Base-by-base conservation (phyloP, 805 yeast species). In the Kazachstania viticola region DNA sequence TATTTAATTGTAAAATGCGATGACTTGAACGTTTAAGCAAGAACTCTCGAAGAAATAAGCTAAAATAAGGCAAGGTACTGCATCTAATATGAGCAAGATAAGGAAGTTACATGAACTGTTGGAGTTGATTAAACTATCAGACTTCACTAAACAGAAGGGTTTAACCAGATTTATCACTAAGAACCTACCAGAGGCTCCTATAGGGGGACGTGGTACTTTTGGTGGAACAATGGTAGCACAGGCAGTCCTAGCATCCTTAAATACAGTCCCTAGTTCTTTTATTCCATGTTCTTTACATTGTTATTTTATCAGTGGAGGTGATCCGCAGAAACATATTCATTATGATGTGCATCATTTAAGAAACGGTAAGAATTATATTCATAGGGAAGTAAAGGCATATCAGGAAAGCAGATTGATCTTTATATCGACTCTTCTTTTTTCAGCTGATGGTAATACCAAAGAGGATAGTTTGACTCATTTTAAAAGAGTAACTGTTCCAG, bases 141-240 rank as follows among this genome's bases (percentile, higher is more conserved):
- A n/a, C n/a, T n/a, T n/a, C n/a, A n/a, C n/a, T n/a, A n/a, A n/a
- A n/a, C n/a, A n/a, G n/a, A n/a, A n/a, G n/a, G n/a, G n/a, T 2
- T 30, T 37, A 4, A 35, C 42, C 11, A 37, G 42, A 24, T 54
- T 49, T 33, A 38, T 44, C 8, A 48, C 56, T 3, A 37, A 34
- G 15, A 26, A 39, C 29, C 32, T 39, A 11, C 51, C 54, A 5
- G 35, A 33, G 3, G 62, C 69, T 3, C 74, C 74, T 2, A 60
- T 58, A 5, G 67, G 71, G 0, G 78, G 80, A 2, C 57, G 77
- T 27, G 83, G 82, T 2, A 71, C 77, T 0, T 78, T 76, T 56
- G 85, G 85, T 2, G 85, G 87, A 8, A 72, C 75, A 14, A 56
- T 73, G 27, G 72, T 75, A 13, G 80, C 81, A 0, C 85, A 78